Conservation (phyloP, 73 alveolate genomes). For the Paramecium pentaurelia region DNA sequence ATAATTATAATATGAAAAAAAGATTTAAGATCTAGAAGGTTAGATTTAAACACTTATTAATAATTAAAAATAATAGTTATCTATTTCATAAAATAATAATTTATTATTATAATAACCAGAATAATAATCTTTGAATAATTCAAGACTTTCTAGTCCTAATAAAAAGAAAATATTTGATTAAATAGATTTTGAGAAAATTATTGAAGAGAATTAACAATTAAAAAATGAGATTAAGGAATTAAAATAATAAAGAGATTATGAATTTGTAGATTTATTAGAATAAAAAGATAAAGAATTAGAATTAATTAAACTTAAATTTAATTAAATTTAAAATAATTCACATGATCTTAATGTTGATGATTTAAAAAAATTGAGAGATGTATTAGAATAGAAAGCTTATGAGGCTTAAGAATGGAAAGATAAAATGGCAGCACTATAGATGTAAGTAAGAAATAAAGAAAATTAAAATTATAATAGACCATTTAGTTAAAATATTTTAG, state of each 20-base stretch:
- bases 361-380: background rate
- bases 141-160: slow-evolving; percentile 28
- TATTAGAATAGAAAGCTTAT: slow-evolving; percentile 25
- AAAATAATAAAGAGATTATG: slow-evolving; percentile 21
- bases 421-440: background rate
- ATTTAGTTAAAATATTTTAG: background rate
- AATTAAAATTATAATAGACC: background rate
- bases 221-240: background rate
- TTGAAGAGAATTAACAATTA: background rate
- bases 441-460: slow-evolving; percentile 33
- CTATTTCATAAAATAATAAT: background rate
- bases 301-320: background rate
- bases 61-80: background rate
- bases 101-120: background rate
- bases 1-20: background rate
- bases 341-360: background rate
- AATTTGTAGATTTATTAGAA: background rate
- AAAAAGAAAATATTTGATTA: slow-evolving; percentile 10
- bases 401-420: slow-evolving; percentile 49
- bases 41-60: background rate
- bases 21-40: background rate
- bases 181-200: background rate
- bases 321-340: background rate
- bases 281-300: background rate
- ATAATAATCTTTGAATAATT: background rate